Conservation (phyloP, 495 filamentous ascomycete genomes). For the Cladorrhinum samala region DNA sequence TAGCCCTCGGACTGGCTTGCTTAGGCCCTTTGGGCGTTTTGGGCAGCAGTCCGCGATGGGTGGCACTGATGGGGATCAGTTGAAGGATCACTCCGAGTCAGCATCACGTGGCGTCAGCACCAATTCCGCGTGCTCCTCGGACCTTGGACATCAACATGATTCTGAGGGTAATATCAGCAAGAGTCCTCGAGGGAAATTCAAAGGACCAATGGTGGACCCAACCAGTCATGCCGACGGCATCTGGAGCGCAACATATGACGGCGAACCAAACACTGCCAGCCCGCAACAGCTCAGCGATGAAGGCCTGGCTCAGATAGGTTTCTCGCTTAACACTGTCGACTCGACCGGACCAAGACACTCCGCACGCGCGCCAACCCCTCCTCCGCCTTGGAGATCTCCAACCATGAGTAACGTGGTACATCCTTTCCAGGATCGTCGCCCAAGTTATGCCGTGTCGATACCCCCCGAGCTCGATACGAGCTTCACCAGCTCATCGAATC, state of each 20-base stretch:
- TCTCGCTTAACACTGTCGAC: conserved; percentile 9
- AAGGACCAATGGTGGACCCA: conserved; percentile 10
- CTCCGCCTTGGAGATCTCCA: conserved; percentile 37
- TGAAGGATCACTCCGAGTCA: conserved; percentile 23
- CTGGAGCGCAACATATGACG: too few species aligned
- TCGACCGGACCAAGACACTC: conserved; percentile 18
- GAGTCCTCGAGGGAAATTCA: conserved; percentile 6
- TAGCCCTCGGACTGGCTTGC: conserved; percentile 1
- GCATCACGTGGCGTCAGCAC: conserved; percentile 32
- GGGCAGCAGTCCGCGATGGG: conserved; percentile 21
- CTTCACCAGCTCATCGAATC: conserved; percentile 38
- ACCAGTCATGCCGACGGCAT: conserved; percentile 2
- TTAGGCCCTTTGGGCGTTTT: conserved; percentile 8
- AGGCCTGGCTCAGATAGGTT: neutral
- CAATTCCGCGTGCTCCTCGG: conserved; percentile 8
- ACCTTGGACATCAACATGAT: conserved; percentile 7
- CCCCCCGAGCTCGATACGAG: conserved; percentile 30
- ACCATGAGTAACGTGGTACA: conserved; percentile 25
- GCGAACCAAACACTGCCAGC: too few species aligned
- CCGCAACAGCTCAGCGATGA: too few species aligned
- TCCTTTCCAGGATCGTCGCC: conserved; percentile 35
- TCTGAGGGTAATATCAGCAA: conserved; percentile 10
- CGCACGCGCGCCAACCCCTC: conserved; percentile 30
- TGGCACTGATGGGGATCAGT: conserved; percentile 5
- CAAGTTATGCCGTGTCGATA: conserved; percentile 32